Evolutionary conservation across 306 rosid genomes (phyloP), one percentile per base, ranked within the genome.

Genomic region (Lagenaria siceraria): DNA sequence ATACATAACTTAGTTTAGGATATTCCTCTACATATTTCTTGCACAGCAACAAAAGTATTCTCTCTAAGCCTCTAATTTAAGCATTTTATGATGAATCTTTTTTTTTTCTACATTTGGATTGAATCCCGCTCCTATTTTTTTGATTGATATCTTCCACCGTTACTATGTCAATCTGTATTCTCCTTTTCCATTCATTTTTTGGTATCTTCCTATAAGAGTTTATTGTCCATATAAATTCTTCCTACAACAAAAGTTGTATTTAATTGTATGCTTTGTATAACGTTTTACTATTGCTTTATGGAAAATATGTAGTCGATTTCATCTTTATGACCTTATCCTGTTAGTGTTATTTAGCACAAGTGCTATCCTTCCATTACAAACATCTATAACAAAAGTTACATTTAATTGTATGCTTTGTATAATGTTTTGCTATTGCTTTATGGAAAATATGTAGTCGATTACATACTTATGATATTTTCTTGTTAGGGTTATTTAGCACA

Each of bases 401-500:
- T 69, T 17, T 24, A n/a, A n/a, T 21, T 19, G 25, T 35, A 35
- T 42, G 43, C 68, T 43, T 27, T 7, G 6, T 15, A 12, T 51
- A 6, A 51, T 21, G 55, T 51, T 51, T 17, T 40, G 5, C 43
- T 77, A 7, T 77, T 38, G 56, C 69, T 19, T 74, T 46, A 60
- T 40, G 72, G 49, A 42, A 38, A 31, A 12, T 33, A 46, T 58
- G 43, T 35, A 60, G 53, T 12, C 8, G 17, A 25, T 74, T 56
- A n/a, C n/a, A n/a, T 75, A 9, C 60, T 59, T 77, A 8, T 27
- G 60, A 63, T 77, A 61, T 38, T 69, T 53, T 65, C 78, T 73
- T 85, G 76, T 77, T 80, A 94, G 98, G 98, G 98, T 69, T 94
- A 94, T 87, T 94, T 94, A 82, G 92, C 97, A 59, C 97, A 94